Conservation (phyloP, 805 yeast species). For the Kazachstania taianensis region DNA sequence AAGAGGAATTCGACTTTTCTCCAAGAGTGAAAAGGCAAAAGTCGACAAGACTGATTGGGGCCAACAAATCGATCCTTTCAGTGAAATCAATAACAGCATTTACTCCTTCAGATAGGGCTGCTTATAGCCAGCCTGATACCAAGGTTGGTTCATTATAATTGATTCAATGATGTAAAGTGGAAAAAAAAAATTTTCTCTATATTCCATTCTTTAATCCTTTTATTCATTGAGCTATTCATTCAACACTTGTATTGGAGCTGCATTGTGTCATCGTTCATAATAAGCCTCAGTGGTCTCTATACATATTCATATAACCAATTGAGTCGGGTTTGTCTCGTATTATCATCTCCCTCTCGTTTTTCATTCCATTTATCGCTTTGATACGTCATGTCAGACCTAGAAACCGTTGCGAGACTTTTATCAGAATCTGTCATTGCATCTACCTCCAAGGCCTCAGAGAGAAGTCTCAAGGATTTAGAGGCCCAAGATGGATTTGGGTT, state of each 20-base stretch:
- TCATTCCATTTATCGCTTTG: not conserved
- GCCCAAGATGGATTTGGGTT: conserved; percentile 63
- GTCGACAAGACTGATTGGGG: not conserved
- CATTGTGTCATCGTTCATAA: no score
- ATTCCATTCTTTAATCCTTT: no score
- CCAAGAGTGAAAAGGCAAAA: not conserved
- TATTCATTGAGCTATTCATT: no score
- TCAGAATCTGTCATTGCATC: conserved; percentile 57
- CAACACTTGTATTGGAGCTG: no score
- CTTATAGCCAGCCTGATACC: no score
- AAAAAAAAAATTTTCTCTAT: no score
- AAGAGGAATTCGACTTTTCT: conserved; percentile 46
- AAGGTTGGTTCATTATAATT: no score
- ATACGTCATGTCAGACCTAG: conserved; percentile 38
- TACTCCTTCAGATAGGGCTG: conserved; percentile 2
- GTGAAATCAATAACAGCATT: not conserved
- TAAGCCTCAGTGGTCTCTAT: no score
- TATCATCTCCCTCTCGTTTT: no score
- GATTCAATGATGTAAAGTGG: no score
- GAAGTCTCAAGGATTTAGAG: conserved; percentile 53
- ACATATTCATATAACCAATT: not conserved
- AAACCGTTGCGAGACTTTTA: conserved; percentile 43
- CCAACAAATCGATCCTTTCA: not conserved
- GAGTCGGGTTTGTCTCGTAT: not conserved
- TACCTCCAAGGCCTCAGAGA: conserved; percentile 59